Evolutionary conservation across 2,329 filamentous ascomycete genomes (phyloP), one percentile per base, ranked within the genome.

Genomic region (Davidsoniella neocaledoniae): DNA sequence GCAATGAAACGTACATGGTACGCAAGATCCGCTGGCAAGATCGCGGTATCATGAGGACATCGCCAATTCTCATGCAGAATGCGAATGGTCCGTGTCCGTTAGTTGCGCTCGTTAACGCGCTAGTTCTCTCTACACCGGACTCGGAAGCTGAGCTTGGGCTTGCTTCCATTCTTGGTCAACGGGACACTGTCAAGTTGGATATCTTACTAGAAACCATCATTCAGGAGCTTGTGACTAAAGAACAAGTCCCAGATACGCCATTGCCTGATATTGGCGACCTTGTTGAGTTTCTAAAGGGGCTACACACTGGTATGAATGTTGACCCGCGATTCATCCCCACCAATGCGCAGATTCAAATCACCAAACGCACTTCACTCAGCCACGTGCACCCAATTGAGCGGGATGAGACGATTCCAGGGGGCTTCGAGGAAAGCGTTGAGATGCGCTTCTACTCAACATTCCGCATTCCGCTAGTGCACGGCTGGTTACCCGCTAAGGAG

Each of bases 291-390:
- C 69, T 98, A 2, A 77, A 91, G 51, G 84, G 86, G 42, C 68
- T 98, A 2, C 86, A 95, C 57, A 96, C 88, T 0, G 91, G 91
- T 37, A 94, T 98, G 85, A 98, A 96, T 58, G 90, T 96, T 51
- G 98, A 98, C 56, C 91, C 91, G 2, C 78, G 83, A 17, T 91
- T 94, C 55, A 73, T 93, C 6, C 73, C 85, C 2, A 72, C 68
- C 0, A 60, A 65, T 6, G 68, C 73, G 12, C 63, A 69, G 17
- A 59, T 67, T 26, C 63, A 58, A 49, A 68, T 70, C 2, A 69
- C 71, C 43, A 71, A 69, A 60, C 69, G 66, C 46, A 76, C 67
- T 2, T 73, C 72, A 0, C 65, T 76, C 33, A 71, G 69, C 1
- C 69, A 77, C 54, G 58, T 74, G 2, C 67, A 74, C 54, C 69